Conservation (phyloP, 169 alveolate genomes). For the Blepharisma undulans region DNA sequence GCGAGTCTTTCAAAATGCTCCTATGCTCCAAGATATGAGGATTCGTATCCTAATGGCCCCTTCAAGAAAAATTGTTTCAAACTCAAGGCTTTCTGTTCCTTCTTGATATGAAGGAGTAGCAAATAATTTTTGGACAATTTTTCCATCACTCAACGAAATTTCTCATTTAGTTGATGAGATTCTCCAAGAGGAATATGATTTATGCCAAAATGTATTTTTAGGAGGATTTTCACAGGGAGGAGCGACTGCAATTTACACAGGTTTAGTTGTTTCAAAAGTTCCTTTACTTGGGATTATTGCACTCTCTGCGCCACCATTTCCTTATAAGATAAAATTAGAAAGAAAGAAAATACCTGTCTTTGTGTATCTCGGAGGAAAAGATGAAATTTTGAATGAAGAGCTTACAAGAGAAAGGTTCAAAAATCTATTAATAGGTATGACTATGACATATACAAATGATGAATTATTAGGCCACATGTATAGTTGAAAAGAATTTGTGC, state of each 20-base stretch:
- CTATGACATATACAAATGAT: neutral
- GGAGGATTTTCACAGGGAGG: constrained; percentile 85
- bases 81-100: constrained; percentile 39
- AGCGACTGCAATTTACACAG: constrained; percentile 52
- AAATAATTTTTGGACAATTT: neutral
- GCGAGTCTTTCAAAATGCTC: constrained; percentile 45
- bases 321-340: neutral
- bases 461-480: constrained; percentile 10
- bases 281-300: constrained; percentile 64
- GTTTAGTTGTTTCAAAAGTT: constrained; percentile 48
- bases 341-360: neutral
- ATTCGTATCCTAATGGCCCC: constrained; percentile 71
- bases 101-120: constrained; percentile 61
- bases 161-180: constrained; percentile 13
- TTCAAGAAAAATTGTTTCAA: constrained; percentile 40
- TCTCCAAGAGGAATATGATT: constrained; percentile 28
- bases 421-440: neutral
- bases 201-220: constrained; percentile 52
- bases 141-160: constrained; percentile 5
- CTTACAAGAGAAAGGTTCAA: neutral
- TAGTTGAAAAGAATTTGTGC: constrained; percentile 12
- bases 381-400: neutral
- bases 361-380: constrained; percentile 1
- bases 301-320: constrained; percentile 50
- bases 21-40: constrained; percentile 29